Conservation (phyloP, 371 early-diverging fungal genomes). For the Rhizopus delemar region DNA sequence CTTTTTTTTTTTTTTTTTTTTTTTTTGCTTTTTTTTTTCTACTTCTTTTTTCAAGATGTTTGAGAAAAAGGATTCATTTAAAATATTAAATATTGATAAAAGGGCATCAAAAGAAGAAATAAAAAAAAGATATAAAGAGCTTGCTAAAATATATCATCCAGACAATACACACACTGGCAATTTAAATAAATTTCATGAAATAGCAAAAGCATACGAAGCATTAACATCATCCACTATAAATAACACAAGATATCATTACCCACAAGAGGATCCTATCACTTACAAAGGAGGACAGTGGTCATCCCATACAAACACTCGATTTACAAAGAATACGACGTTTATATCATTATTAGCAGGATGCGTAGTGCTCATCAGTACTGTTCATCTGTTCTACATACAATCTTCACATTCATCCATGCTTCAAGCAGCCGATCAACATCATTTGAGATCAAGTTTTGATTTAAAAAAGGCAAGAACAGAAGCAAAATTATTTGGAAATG, state of each 20-base stretch:
- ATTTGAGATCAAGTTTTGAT: conserved; percentile 33
- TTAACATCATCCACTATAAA: conserved; percentile 20
- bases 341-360: conserved; percentile 36
- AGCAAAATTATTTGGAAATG: conserved; percentile 46
- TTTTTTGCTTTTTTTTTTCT: not conserved
- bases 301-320: conserved; percentile 27
- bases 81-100: conserved; percentile 29
- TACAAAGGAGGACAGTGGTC: conserved; percentile 20
- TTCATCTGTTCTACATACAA: conserved; percentile 30
- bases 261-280: conserved; percentile 18
- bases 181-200: conserved; percentile 34
- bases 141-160: conserved; percentile 47
- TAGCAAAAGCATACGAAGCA: conserved; percentile 42
- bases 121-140: conserved; percentile 40
- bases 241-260: conserved; percentile 10
- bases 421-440: conserved; percentile 41
- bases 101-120: conserved; percentile 33
- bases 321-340: conserved; percentile 38
- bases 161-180: conserved; percentile 36
- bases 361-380: conserved; percentile 23
- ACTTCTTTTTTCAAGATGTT: not conserved
- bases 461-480: conserved; percentile 43
- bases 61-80: conserved; percentile 29
- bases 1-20: not conserved
- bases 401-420: conserved; percentile 27